Evolutionary conservation across 441 rosid species (phyloP), one percentile per base, ranked within the genome.

Genomic region (Brassica balearica): DNA sequence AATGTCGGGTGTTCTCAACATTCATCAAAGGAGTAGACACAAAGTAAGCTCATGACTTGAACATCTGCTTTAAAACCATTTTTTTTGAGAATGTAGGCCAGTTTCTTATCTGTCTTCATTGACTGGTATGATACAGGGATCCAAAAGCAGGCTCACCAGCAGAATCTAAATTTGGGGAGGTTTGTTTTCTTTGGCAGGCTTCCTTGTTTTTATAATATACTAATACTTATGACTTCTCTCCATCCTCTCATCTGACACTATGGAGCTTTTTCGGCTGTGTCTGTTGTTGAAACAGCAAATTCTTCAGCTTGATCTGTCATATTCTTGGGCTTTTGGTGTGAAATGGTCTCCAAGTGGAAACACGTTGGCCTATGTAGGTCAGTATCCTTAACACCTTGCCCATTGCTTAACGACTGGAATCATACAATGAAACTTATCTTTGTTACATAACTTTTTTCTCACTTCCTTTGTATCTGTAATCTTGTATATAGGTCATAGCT

Each of bases 311-410:
- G 99, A 93, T 87, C 98, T 96, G 70, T 92, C 98, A 74, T 86
- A 81, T 87, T 92, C 98, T 56, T 96, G 99, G 99, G 94, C 98
- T 78, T 96, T 96, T 89, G 98, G 98, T 79, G 99, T 92, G 77
- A 92, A 89, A 84, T 96, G 99, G 99, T 96, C 99, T 46, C 99
- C 99, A 8, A 93, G 94, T 79, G 99, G 99, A 83, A 92, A 90
- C 62, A 95, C 98, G 63, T 87, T 95, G 81, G 98, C 98, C 74
- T 95, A 95, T 83, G 97, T 87, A 84, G 99, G 99, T 95, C 80
- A 90, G 98, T 80, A 69, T 79, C 75, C 64, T 60, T 71, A 75
- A 10, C 55, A 53, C 73, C 36, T 15, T 15, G 17, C 17, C 17
- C 17, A 15, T 15, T 15, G 17, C 17, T 15, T 15, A 15, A 15